These are phyloP conservation scores for Chaetomidium leptoderma DNA, from an alignment of 495 filamentous ascomycete species.

Conservation along the genomic window DNA sequence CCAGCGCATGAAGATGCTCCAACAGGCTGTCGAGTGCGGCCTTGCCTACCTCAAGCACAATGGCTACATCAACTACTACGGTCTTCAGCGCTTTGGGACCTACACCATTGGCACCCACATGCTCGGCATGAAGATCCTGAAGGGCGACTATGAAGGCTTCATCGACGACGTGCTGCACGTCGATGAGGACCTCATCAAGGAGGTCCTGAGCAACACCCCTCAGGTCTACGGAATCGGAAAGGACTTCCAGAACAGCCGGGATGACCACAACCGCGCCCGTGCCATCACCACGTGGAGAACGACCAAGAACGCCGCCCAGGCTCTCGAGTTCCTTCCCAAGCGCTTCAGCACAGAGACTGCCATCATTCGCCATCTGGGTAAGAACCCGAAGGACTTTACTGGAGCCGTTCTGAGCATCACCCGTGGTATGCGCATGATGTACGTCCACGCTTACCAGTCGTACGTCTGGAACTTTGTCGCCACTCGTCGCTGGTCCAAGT, in stretches of 20 bases:
- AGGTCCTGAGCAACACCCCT: constrained; percentile 18
- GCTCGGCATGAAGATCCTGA: constrained; percentile 76
- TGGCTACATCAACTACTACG: constrained; percentile 96
- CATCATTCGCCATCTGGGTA: constrained; percentile 68
- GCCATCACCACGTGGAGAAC: constrained; percentile 68
- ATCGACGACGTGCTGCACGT: constrained; percentile 66
- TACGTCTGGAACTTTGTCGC: constrained; percentile 86
- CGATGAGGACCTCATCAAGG: constrained; percentile 32
- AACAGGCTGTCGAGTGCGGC: constrained; percentile 37
- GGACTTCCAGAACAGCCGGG: constrained; percentile 36
- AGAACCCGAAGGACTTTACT: constrained; percentile 56
- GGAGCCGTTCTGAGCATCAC: constrained; percentile 74
- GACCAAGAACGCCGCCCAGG: constrained; percentile 49
- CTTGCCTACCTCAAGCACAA: constrained; percentile 54
- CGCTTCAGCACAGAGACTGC: constrained; percentile 74
- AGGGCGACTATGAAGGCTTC: constrained; percentile 73
- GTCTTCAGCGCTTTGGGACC: constrained; percentile 89
- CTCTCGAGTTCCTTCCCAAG: constrained; percentile 65
- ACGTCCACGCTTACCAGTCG: constrained; percentile 93
- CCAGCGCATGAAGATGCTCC: constrained; percentile 35
- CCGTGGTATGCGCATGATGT: constrained; percentile 81
- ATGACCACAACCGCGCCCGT: constrained; percentile 71
- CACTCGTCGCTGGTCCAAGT: constrained; percentile 69
- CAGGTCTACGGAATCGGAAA: constrained; percentile 2
- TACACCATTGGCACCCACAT: constrained; percentile 75